phyloP scores from a whole-genome alignment of 768 basidiomycete species.

The Punctularia strigosozonata region DNA sequence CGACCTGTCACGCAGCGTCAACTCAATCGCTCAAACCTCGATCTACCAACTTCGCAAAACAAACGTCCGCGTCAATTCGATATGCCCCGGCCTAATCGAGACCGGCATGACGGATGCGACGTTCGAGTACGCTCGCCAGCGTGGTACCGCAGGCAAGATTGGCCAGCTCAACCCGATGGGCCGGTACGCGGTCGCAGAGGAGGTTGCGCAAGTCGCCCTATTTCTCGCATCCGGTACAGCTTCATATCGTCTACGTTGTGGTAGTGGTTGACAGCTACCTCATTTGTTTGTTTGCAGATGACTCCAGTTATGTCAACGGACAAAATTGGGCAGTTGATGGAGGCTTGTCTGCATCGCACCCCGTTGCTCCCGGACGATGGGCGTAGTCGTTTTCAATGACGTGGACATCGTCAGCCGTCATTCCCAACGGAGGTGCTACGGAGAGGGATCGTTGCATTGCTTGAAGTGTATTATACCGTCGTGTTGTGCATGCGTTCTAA shows the following conservation, averaged over 20 bases:
- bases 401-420: no score
- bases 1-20: slow-evolving; percentile 45
- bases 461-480: no score
- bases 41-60: slow-evolving; percentile 71
- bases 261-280: neutral
- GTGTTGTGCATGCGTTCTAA: no score
- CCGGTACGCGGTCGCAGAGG: slow-evolving; percentile 76
- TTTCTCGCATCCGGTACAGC: slow-evolving; percentile 78
- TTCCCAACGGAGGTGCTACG: no score
- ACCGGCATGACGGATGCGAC: slow-evolving; percentile 80
- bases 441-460: no score
- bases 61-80: slow-evolving; percentile 79
- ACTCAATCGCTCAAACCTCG: slow-evolving; percentile 76
- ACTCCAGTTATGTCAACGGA: slow-evolving; percentile 88
- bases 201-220: slow-evolving; percentile 77
- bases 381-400: slow-evolving; percentile 25
- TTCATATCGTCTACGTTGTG: slow-evolving; percentile 2
- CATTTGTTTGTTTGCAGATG: slow-evolving; percentile 34
- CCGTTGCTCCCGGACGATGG: slow-evolving; percentile 68
- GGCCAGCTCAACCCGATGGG: slow-evolving; percentile 79
- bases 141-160: slow-evolving; percentile 65
- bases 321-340: slow-evolving; percentile 83
- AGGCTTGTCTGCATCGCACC: slow-evolving; percentile 69
- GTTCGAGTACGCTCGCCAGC: slow-evolving; percentile 67
- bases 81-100: slow-evolving; percentile 90